Base-by-base conservation (phyloP, 78 protist genomes). In the Tieghemostelium lacteum region DNA sequence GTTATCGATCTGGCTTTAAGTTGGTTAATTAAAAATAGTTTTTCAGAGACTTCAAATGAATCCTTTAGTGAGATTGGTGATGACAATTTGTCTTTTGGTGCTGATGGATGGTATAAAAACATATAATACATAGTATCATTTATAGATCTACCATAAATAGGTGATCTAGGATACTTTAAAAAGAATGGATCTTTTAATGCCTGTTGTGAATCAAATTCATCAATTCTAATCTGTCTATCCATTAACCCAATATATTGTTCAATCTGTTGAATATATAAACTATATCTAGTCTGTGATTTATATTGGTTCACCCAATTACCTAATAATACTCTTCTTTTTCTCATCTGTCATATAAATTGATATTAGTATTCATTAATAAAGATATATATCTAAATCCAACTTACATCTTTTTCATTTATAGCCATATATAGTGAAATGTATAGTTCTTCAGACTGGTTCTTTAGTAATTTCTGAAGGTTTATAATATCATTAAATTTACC, bases 181-280 rank as follows among this genome's bases (percentile, higher is more conserved):
- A 40, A 67, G 0, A 67, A 26, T 22, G 58, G 55, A 42, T 67
- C 74, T 16, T 57, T 57, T 16, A 40, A 40, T 3, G 40, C 58
- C 2, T 28, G 58, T 28, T 22, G n/a, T n/a, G 28, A 26, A 40
- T 67, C 74, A 42, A 67, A 67, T 67, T 67, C 50, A 40, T 67
- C 74, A 67, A 67, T 67, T 40, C 37, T 67, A 40, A 40, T 67
- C 24, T 67, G 74, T 67, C 74, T 67, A 67, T 67, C 58, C 29
- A 67, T 40, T 67, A 67, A 26, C 12, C 54, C 31, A 1, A 67
- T 3, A 28, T 24, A 67, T 2, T 28, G n/a, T 36, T 67, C 57
- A 40, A 67, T 34, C 37, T 67, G 60, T 42, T 67, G 31, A 8
- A 67, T 3, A 12, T 40, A 40, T 26, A 67, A 19, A 12, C 26